Percentiles rank a stretch among this genome's conserved stretches.
These are phyloP conservation scores for Termitomyces bulborhizus DNA, from an alignment of 768 basidiomycete genomes.

Conservation along the genomic window DNA sequence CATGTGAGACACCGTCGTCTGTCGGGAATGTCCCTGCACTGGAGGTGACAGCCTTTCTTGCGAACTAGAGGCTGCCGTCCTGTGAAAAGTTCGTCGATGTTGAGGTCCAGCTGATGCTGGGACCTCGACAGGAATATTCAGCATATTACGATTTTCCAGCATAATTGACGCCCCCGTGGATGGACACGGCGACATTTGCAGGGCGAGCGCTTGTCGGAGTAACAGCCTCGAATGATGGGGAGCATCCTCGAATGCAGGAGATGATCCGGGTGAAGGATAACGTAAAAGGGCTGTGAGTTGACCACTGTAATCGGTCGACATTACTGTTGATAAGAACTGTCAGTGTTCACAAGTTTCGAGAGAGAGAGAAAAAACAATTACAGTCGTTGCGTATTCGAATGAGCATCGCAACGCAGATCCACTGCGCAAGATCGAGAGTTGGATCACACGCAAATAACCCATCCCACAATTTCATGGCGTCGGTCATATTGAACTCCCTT, in stretches of 20 bases:
- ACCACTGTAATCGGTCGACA: constrained; percentile 79
- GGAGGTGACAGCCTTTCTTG: constrained; percentile 5
- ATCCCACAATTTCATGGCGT: constrained; percentile 92
- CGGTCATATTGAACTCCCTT: constrained; percentile 77
- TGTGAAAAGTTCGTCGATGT: constrained; percentile 28
- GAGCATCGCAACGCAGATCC: constrained; percentile 93
- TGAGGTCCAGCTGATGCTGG: constrained; percentile 36
- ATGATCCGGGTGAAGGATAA: constrained; percentile 59
- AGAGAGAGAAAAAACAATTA: constrained; percentile 23
- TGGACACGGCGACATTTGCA: constrained; percentile 70
- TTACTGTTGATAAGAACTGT: constrained; percentile 43
- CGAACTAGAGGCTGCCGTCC: constrained; percentile 15
- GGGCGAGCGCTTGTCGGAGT: constrained; percentile 74
- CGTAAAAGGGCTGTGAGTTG: constrained; percentile 82
- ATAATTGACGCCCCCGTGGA: constrained; percentile 73
- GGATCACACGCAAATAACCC: constrained; percentile 87
- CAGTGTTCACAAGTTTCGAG: constrained; percentile 5
- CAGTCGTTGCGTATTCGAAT: constrained; percentile 87
- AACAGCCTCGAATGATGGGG: constrained; percentile 63
- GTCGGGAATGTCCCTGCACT: constrained; percentile 28
- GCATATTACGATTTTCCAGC: constrained; percentile 74
- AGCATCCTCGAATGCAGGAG: constrained; percentile 26
- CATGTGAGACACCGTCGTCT: constrained; percentile 35
- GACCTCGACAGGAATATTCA: constrained; percentile 68
- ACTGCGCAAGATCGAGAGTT: constrained; percentile 69